Conservation (phyloP, 768 basidiomycete genomes). For the Rhodotorula sphaerocarpa region DNA sequence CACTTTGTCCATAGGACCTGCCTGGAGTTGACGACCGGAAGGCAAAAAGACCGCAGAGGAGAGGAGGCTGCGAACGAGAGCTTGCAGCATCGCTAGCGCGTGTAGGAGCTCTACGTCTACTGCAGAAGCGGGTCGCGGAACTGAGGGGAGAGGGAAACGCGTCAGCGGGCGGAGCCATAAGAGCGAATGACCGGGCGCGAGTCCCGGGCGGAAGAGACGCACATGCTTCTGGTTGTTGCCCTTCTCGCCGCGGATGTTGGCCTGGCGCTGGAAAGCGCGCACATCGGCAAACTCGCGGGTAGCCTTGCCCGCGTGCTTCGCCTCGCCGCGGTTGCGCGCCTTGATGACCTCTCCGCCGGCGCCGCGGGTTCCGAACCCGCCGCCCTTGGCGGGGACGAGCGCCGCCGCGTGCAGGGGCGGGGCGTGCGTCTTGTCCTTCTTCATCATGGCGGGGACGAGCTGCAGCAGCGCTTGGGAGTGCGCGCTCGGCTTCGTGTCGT, state of each 20-base stretch:
- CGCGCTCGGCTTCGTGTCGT: constrained; percentile 35
- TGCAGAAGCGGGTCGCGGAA: constrained; percentile 32
- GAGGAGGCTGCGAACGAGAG: no score
- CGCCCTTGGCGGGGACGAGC: constrained; percentile 73
- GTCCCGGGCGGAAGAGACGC: constrained; percentile 41
- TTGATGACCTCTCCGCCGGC: constrained; percentile 69
- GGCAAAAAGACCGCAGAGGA: no score
- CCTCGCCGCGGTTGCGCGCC: constrained; percentile 90
- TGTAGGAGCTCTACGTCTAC: constrained; percentile 4
- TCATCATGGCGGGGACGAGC: constrained; percentile 27
- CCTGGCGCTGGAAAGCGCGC: constrained; percentile 68
- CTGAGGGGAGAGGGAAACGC: not conserved
- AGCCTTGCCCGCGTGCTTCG: constrained; percentile 80
- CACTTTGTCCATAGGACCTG: no score
- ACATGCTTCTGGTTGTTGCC: constrained; percentile 78
- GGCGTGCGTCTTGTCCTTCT: constrained; percentile 32
- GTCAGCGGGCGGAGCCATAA: no score
- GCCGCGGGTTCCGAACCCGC: constrained; percentile 59
- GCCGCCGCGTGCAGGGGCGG: constrained; percentile 50
- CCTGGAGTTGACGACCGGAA: no score
- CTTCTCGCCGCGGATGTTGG: constrained; percentile 67
- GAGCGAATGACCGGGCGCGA: not conserved
- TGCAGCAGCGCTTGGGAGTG: constrained; percentile 42
- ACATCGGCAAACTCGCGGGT: constrained; percentile 76
- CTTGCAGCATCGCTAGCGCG: no score